A percentile compares a stretch with the other conserved stretches of the same genome.
Conservation (phyloP, 2,329 filamentous ascomycete genomes). For the Alternaria atra region DNA sequence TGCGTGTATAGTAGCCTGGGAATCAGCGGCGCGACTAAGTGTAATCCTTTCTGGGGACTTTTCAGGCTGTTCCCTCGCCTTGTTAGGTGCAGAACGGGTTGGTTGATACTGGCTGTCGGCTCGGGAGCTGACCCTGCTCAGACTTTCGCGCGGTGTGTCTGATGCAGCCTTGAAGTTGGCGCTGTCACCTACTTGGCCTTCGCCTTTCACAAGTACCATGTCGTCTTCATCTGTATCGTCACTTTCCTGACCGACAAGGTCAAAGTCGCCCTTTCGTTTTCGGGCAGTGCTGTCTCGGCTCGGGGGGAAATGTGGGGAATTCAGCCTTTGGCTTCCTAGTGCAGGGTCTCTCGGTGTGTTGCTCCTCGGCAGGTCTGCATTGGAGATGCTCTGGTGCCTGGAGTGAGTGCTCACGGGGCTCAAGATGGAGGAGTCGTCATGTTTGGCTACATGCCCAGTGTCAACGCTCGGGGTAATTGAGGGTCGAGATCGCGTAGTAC, state of each 20-base stretch:
- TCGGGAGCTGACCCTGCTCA: conserved; percentile 33
- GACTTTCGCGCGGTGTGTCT: conserved; percentile 35
- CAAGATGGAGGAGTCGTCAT: conserved; percentile 38
- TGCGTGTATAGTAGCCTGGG: conserved; percentile 36
- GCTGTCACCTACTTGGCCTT: conserved; percentile 30
- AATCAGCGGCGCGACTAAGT: conserved; percentile 29
- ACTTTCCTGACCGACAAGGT: conserved; percentile 39
- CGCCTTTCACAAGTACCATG: conserved; percentile 36
- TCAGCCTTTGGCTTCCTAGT: conserved; percentile 16
- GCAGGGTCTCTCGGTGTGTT: conserved; percentile 28
- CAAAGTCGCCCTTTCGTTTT: conserved; percentile 34
- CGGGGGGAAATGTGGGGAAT: conserved; percentile 32
- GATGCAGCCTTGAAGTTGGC: conserved; percentile 31
- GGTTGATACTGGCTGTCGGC: conserved; percentile 36
- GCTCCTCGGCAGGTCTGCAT: conserved; percentile 30
- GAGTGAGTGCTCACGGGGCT: conserved; percentile 40
- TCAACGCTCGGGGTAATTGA: conserved; percentile 38
- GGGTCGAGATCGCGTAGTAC: conserved; percentile 41
- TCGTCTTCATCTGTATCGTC: conserved; percentile 48
- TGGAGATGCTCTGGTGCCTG: conserved; percentile 29
- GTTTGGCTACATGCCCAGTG: conserved; percentile 23
- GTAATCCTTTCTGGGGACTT: conserved; percentile 34
- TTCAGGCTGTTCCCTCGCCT: conserved; percentile 33
- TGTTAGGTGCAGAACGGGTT: conserved; percentile 28
- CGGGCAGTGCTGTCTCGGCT: conserved; percentile 30